Evolutionary conservation across 148 eudicot species (phyloP).

Genomic region (Spergularia bocconei): DNA sequence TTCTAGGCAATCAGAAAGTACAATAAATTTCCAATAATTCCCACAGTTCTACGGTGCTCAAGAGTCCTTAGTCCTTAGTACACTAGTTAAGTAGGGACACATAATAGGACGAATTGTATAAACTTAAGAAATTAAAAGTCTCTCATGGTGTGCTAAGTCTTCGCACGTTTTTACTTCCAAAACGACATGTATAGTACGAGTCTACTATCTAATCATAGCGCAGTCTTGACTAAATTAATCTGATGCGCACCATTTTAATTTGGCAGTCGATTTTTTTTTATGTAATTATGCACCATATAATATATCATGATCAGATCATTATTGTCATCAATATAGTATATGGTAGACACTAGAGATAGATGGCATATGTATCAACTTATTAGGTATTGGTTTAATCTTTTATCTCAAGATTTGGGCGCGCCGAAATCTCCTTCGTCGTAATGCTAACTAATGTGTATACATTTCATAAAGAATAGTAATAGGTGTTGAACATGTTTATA

Average conservation of each 20-base stretch:
- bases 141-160: slow-evolving; percentile 14
- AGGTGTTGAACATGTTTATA: too few relatives aligned
- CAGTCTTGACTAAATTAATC: not conserved
- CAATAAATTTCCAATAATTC: not conserved
- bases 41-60: not conserved
- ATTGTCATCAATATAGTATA: too few relatives aligned
- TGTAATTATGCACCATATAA: too few relatives aligned
- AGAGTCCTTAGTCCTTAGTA: not conserved
- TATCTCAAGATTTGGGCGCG: too few relatives aligned
- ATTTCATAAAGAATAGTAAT: too few relatives aligned
- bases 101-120: not conserved
- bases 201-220: not conserved
- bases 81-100: not conserved
- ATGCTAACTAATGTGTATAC: too few relatives aligned
- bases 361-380: not conserved
- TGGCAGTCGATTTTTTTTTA: not conserved
- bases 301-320: too few relatives aligned
- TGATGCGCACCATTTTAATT: not conserved
- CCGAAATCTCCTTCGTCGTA: too few relatives aligned
- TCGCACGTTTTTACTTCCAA: not conserved
- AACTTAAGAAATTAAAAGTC: slow-evolving; percentile 17
- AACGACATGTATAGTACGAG: not conserved
- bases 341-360: too few relatives aligned
- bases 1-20: too few relatives aligned
- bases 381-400: not conserved